phyloP scores from a whole-genome alignment of 2,329 filamentous ascomycete genomes.

The Exophiala spinifera region DNA sequence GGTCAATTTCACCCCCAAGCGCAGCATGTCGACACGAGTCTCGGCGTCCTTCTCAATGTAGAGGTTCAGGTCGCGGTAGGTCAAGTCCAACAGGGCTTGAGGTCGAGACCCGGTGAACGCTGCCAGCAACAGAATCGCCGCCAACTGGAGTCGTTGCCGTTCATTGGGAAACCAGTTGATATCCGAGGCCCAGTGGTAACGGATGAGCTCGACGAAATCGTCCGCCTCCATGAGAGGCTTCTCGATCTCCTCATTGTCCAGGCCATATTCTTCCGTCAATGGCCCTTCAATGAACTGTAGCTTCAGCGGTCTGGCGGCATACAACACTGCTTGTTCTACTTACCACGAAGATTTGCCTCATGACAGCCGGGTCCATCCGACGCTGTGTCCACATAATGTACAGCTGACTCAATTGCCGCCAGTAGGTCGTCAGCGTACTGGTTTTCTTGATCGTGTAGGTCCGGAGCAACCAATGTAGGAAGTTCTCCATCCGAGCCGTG shows the following conservation, averaged over 20 bases:
- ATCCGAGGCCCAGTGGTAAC: too few species aligned
- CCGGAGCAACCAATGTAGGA: constrained; percentile 11
- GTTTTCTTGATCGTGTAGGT: constrained; percentile 17
- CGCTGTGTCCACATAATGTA: constrained; percentile 8
- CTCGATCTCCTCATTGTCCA: constrained; percentile 13
- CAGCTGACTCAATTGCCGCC: constrained; percentile 11
- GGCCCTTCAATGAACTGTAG: constrained; percentile 15
- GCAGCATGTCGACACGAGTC: constrained; percentile 6
- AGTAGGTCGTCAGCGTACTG: constrained; percentile 14
- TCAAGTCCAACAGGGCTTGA: constrained; percentile 5
- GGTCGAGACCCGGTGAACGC: constrained; percentile 11
- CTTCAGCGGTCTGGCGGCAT: too few species aligned
- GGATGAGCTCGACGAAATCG: constrained; percentile 14
- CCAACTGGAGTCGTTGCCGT: constrained; percentile 6
- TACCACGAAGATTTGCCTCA: constrained; percentile 16
- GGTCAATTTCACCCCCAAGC: constrained; percentile 9
- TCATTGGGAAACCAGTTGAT: too few species aligned
- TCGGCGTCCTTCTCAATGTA: too few species aligned
- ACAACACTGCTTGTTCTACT: neutral
- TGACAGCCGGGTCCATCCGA: neutral
- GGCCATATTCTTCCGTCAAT: constrained; percentile 13
- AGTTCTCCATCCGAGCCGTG: constrained; percentile 14
- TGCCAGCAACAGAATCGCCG: constrained; percentile 15
- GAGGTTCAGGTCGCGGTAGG: constrained; percentile 13
- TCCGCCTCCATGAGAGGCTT: constrained; percentile 15